phyloP scores from a whole-genome alignment of 1,284 basidiomycete species.

The Irpex rosettiformis region DNA sequence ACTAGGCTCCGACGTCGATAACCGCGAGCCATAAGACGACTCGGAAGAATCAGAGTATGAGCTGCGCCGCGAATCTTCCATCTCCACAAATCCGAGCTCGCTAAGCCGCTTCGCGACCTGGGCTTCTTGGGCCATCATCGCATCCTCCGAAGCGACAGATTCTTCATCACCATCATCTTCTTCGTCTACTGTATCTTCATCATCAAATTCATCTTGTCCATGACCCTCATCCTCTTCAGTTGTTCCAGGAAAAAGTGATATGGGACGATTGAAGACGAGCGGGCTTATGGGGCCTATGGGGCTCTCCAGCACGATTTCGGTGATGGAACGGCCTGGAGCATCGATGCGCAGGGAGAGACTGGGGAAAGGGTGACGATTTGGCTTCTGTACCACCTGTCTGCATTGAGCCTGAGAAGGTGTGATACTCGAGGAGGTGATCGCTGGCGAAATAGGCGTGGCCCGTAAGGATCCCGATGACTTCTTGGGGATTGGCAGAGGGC shows the following conservation, averaged over 20 bases:
- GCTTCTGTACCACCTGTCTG: background rate
- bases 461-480: background rate
- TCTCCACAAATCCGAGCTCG: conserved; percentile 15
- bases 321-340: conserved; percentile 1
- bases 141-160: background rate
- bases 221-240: background rate
- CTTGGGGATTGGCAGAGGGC: background rate
- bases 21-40: background rate
- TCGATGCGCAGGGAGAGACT: conserved; percentile 6
- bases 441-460: background rate
- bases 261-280: conserved; percentile 8
- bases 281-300: conserved; percentile 9
- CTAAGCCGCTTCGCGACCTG: conserved; percentile 12
- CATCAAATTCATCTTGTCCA: background rate
- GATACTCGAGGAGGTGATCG: background rate
- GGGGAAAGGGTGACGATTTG: conserved; percentile 1
- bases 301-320: conserved; percentile 11
- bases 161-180: background rate
- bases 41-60: conserved; percentile 1
- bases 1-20: background rate
- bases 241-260: background rate
- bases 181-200: background rate
- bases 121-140: conserved; percentile 2
- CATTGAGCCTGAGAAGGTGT: background rate
- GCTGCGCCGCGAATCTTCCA: background rate